Evolutionary conservation across 768 basidiomycete species (phyloP).

Genomic region (Serendipita sp.): DNA sequence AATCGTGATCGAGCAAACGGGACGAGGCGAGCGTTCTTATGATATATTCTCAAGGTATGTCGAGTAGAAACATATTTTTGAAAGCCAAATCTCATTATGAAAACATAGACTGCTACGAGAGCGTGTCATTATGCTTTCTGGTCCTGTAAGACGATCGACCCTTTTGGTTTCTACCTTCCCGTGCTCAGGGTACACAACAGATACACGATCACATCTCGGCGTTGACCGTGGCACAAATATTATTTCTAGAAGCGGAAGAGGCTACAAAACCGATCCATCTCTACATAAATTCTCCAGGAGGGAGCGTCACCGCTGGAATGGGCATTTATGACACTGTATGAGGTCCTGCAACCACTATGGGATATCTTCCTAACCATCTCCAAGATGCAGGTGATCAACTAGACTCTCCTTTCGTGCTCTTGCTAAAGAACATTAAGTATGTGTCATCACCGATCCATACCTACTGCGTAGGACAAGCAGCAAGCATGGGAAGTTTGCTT

Average conservation of each 20-base stretch:
- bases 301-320: slow-evolving; percentile 86
- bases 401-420: background rate
- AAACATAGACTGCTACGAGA: slow-evolving; percentile 49
- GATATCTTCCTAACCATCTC: background rate
- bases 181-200: slow-evolving; percentile 24
- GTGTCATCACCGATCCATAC: slow-evolving; percentile 92
- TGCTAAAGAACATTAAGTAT: slow-evolving; percentile 36
- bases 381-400: slow-evolving; percentile 53
- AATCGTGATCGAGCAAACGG: slow-evolving; percentile 87
- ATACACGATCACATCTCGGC: slow-evolving; percentile 84
- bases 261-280: slow-evolving; percentile 86
- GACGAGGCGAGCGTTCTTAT: slow-evolving; percentile 77
- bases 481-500: slow-evolving; percentile 89
- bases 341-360: background rate
- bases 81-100: background rate
- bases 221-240: slow-evolving; percentile 75
- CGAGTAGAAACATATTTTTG: background rate
- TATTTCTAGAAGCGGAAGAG: slow-evolving; percentile 94
- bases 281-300: slow-evolving; percentile 95
- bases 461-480: slow-evolving; percentile 89
- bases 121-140: slow-evolving; percentile 89
- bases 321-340: slow-evolving; percentile 95
- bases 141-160: slow-evolving; percentile 44
- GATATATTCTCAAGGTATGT: slow-evolving; percentile 75
- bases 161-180: background rate